Evolutionary conservation across 257 asterid species (phyloP).

Genomic region (Cordia subcordata): DNA sequence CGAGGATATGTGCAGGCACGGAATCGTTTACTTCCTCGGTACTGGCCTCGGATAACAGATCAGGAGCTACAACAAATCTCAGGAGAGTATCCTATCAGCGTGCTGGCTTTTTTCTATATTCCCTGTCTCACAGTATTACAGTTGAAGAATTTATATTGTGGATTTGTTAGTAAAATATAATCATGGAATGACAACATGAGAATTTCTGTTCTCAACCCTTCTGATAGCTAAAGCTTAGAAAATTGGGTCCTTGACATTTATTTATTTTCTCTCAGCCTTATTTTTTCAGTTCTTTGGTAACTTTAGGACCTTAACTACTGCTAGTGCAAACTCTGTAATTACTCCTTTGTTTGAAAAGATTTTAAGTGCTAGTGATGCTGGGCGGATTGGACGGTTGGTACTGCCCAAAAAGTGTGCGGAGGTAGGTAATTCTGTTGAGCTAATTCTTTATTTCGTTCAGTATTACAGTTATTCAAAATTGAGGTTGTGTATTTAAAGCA

Average conservation of each 20-base stretch:
- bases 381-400: slow-evolving; percentile 87
- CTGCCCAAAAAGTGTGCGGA: slow-evolving; percentile 96
- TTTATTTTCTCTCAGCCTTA: too few relatives aligned
- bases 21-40: slow-evolving; percentile 62
- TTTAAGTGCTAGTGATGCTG: slow-evolving; percentile 95
- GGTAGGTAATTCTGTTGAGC: slow-evolving; percentile 43
- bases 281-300: neutral
- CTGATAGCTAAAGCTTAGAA: too few relatives aligned
- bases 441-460: neutral
- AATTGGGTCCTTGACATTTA: neutral
- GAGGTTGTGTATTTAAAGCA: too few relatives aligned
- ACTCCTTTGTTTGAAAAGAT: slow-evolving; percentile 91
- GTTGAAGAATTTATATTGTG: slow-evolving; percentile 1
- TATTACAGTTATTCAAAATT: too few relatives aligned
- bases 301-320: slow-evolving; percentile 37
- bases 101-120: slow-evolving; percentile 10
- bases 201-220: neutral
- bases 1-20: slow-evolving; percentile 53
- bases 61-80: slow-evolving; percentile 66
- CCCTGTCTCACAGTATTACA: slow-evolving; percentile 9
- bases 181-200: neutral
- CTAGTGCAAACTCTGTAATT: slow-evolving; percentile 62
- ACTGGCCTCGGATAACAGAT: slow-evolving; percentile 60
- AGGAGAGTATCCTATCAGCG: slow-evolving; percentile 63
- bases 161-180: neutral